Evolutionary conservation across 1,284 basidiomycete genomes (phyloP).

Genomic region (Cryptococcus maquisensis): DNA sequence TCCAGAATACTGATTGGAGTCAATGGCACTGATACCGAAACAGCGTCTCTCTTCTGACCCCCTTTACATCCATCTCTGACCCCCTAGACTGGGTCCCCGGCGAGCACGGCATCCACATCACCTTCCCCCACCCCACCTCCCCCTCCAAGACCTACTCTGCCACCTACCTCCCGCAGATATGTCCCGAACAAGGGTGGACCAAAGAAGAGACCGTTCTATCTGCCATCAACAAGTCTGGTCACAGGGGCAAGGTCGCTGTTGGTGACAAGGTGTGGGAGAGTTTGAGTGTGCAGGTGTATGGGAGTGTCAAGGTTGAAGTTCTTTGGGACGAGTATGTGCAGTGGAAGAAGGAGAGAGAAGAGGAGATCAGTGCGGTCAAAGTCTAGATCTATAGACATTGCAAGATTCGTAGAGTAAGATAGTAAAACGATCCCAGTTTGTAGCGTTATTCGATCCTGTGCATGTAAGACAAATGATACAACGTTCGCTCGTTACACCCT

Average conservation of each 20-base stretch:
- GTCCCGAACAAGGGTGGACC: conserved; percentile 88
- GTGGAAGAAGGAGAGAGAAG: conserved; percentile 56
- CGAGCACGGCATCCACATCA: conserved; percentile 85
- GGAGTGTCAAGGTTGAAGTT: conserved; percentile 68
- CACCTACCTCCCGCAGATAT: conserved; percentile 92
- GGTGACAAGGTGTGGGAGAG: conserved; percentile 70
- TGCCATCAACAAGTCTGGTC: conserved; percentile 89
- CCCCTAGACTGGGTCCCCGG: conserved; percentile 93
- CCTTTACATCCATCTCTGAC: conserved; percentile 78
- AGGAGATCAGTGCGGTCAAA: neutral
- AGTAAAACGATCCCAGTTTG: too few relatives aligned
- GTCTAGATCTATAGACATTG: too few relatives aligned
- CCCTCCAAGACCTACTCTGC: conserved; percentile 64
- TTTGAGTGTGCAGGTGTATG: conserved; percentile 76
- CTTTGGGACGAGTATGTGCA: conserved; percentile 71
- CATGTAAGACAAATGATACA: too few relatives aligned
- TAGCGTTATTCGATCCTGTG: too few relatives aligned
- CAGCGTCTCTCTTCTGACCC: conserved; percentile 85
- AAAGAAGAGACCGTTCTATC: conserved; percentile 82
- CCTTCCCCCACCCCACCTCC: conserved; percentile 72
- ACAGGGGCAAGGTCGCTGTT: conserved; percentile 62
- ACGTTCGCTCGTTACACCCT: too few relatives aligned
- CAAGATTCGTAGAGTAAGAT: too few relatives aligned
- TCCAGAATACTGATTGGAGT: neutral
- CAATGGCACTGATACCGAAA: neutral